Percentiles rank a stretch among this genome's conserved stretches.
These are phyloP conservation scores for Lipomyces kockii DNA, from an alignment of 805 yeast species.

Conservation along the genomic window DNA sequence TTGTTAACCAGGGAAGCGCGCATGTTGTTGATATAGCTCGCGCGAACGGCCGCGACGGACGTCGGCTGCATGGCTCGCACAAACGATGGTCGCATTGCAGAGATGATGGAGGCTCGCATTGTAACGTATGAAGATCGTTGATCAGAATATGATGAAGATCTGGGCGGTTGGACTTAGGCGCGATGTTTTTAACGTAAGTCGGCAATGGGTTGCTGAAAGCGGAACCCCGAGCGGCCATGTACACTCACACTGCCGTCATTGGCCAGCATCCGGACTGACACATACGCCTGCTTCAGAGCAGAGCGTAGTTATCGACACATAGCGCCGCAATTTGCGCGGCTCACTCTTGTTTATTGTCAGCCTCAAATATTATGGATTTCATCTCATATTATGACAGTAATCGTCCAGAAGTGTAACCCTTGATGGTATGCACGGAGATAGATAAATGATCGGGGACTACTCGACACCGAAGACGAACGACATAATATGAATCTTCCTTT, in stretches of 20 bases:
- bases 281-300: not conserved
- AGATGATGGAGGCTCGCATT: not conserved
- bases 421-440: too few relatives aligned
- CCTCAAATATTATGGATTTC: too few relatives aligned
- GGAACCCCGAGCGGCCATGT: too few relatives aligned
- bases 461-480: too few relatives aligned
- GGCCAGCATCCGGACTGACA: not conserved
- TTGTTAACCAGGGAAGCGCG: conserved; percentile 21
- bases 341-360: too few relatives aligned
- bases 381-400: too few relatives aligned
- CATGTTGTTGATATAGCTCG: conserved; percentile 16
- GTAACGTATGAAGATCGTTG: not conserved
- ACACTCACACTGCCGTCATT: not conserved
- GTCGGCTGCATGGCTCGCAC: conserved; percentile 26
- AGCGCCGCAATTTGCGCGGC: too few relatives aligned
- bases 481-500: too few relatives aligned
- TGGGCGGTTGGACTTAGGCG: not conserved
- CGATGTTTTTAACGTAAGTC: not conserved
- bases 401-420: too few relatives aligned
- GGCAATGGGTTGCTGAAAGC: not conserved
- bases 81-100: conserved; percentile 24
- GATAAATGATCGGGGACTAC: too few relatives aligned
- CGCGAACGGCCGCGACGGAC: conserved; percentile 21
- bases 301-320: not conserved
- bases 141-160: not conserved